Evolutionary conservation across 2,329 filamentous ascomycete species (phyloP), one percentile per base, ranked within the genome.

Genomic region (Colletotrichum somersetense): DNA sequence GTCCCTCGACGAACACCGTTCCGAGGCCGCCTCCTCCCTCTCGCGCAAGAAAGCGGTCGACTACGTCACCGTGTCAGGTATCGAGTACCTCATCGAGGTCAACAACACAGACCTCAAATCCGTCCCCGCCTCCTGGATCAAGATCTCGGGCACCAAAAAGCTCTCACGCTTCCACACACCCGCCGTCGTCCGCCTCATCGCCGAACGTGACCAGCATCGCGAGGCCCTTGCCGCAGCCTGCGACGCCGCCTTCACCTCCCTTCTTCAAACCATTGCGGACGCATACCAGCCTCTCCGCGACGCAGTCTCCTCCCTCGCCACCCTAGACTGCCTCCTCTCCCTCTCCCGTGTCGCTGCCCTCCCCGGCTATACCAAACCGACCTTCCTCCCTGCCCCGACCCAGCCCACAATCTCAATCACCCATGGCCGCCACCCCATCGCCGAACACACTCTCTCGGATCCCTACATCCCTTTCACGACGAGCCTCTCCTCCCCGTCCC

Each of bases 11-110:
- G 88, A 90, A 20, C 94, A 98, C 80, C 91, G 92, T 52, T 80
- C 87, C 38, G 89, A 87, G 16, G 94, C 94, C 2, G 93, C 92
- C 1, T 85, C 89, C 56, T 92, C 91, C 71, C 85, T 99, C 23
- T 91, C 91, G 73, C 92, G 91, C 79, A 92, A 90, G 76, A 83
- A 84, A 3, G 89, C 90, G 57, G 89, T 96, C 30, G 87, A 91
- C 6, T 99, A 97, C 78, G 90, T 91, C 35, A 96, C 94, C 0
- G 93, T 96, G 10, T 89, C 94, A 1, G 95, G 95, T 10, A 97
- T 98, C 76, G 96, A 98, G 79, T 99, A 94, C 79, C 89, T 99
- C 26, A 93, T 99, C 77, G 96, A 98, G 82, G 92, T 99, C 7
- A 88, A 93, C 75, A 98, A 97, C 80, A 81, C 88, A 1, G 89